A percentile compares a stretch with the other conserved stretches of the same genome.
These are phyloP conservation scores for Coriaria nepalensis DNA, from an alignment of 306 rosid species.

Conservation along the genomic window DNA sequence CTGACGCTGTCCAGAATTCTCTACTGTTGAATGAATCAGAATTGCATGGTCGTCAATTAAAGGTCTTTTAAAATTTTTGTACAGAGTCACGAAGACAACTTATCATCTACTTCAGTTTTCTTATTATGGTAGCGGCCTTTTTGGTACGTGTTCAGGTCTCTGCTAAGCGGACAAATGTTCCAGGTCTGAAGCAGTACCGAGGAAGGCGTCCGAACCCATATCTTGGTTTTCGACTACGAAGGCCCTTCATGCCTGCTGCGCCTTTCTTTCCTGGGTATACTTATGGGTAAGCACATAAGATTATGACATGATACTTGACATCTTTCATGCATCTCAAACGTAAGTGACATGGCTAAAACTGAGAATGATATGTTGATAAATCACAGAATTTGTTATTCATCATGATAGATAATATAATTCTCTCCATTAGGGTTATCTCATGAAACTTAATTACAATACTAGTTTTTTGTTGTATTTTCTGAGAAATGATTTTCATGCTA, in stretches of 20 bases:
- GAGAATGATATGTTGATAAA: too few relatives aligned
- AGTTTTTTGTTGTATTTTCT: background rate
- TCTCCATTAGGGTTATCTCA: too few relatives aligned
- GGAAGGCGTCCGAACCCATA: constrained; percentile 65
- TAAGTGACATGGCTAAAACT: too few relatives aligned
- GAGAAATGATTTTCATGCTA: background rate
- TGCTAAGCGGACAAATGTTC: constrained; percentile 87
- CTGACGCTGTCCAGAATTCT: constrained; percentile 93
- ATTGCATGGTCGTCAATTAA: constrained; percentile 93
- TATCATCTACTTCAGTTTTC: constrained; percentile 6
- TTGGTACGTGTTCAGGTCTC: constrained; percentile 56
- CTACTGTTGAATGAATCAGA: constrained; percentile 84
- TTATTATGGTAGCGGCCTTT: constrained; percentile 8
- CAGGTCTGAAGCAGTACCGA: constrained; percentile 81
- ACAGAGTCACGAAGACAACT: constrained; percentile 1
- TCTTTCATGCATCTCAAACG: too few relatives aligned
- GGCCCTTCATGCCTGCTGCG: constrained; percentile 67
- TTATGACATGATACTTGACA: too few relatives aligned
- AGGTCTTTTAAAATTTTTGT: constrained; percentile 34
- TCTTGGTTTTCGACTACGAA: constrained; percentile 51
- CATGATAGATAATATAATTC: too few relatives aligned
- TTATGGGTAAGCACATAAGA: constrained; percentile 50
- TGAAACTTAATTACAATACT: background rate
- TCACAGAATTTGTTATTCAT: too few relatives aligned
- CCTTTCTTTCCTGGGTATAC: constrained; percentile 70